phyloP scores from a whole-genome alignment of 2,329 filamentous ascomycete genomes.

The Nigrospora oryzae region DNA sequence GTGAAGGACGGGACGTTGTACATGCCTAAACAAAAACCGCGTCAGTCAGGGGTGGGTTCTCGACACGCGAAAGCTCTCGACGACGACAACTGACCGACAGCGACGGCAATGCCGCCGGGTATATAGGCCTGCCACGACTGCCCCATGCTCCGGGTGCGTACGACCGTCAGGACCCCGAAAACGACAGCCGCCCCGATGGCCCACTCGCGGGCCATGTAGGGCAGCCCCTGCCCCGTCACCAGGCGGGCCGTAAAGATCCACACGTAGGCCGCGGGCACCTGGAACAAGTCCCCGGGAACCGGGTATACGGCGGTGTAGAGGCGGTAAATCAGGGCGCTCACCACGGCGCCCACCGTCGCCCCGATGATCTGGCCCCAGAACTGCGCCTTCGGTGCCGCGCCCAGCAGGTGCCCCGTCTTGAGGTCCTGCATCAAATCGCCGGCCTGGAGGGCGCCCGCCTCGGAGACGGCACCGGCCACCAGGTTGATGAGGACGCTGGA shows the following conservation, averaged over 20 bases:
- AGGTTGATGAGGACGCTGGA: conserved; percentile 93
- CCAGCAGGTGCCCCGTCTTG: conserved; percentile 89
- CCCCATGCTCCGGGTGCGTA: conserved; percentile 52
- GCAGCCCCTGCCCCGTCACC: conserved; percentile 84
- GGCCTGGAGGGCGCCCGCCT: conserved; percentile 82
- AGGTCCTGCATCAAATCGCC: conserved; percentile 96
- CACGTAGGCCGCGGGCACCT: conserved; percentile 89
- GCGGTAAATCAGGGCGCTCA: conserved; percentile 80
- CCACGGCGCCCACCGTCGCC: conserved; percentile 73
- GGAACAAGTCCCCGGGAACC: conserved; percentile 82
- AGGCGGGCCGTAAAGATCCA: conserved; percentile 96
- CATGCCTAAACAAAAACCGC: conserved; percentile 53
- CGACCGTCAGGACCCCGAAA: conserved; percentile 62
- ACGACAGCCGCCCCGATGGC: conserved; percentile 65
- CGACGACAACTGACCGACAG: conserved; percentile 56
- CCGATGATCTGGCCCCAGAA: conserved; percentile 97
- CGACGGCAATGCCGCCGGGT: conserved; percentile 91
- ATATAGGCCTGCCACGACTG: conserved; percentile 65
- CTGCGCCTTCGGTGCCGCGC: conserved; percentile 86
- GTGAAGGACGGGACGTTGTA: conserved; percentile 98
- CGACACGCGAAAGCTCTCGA: conserved; percentile 3
- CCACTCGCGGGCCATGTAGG: conserved; percentile 74
- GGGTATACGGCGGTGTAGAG: conserved; percentile 82
- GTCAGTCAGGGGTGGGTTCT: not conserved
- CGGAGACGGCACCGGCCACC: conserved; percentile 80